These are phyloP conservation scores for Symbiodinium pilosum DNA, from an alignment of 73 alveolate genomes.

Conservation along the genomic window DNA sequence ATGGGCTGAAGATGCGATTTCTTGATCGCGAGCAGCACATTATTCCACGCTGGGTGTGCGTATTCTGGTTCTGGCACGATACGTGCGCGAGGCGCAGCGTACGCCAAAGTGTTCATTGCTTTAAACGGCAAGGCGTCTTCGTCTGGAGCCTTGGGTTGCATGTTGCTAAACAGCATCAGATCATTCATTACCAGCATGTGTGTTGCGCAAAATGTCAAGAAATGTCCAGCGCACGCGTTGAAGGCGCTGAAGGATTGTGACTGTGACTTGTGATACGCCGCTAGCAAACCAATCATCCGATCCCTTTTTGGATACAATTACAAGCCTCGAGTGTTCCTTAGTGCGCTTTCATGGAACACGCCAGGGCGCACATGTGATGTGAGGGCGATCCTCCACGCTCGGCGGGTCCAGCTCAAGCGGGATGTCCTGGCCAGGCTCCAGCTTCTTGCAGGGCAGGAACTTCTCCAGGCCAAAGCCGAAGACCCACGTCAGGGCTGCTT, in stretches of 20 bases:
- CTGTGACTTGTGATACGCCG: too few species aligned
- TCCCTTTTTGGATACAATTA: too few species aligned
- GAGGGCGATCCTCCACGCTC: not conserved
- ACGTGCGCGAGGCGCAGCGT: not conserved
- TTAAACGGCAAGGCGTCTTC: not conserved
- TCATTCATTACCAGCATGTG: too few species aligned
- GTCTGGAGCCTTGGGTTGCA: not conserved
- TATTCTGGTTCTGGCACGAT: conserved; percentile 22
- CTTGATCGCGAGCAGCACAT: not conserved
- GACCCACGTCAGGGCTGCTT: not conserved
- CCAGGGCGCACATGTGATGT: not conserved
- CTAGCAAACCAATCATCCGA: too few species aligned
- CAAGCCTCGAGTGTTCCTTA: too few species aligned
- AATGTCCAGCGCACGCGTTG: too few species aligned
- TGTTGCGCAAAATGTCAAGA: too few species aligned
- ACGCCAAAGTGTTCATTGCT: not conserved
- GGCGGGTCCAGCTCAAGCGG: not conserved
- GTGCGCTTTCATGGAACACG: too few species aligned
- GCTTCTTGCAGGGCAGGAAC: not conserved
- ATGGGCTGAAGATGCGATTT: not conserved
- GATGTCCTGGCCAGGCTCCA: not conserved
- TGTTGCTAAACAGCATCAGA: too few species aligned
- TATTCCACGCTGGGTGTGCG: conserved; percentile 9
- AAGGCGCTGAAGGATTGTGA: too few species aligned
- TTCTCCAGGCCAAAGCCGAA: not conserved